These are phyloP conservation scores for Leccinum longicurvipes DNA, from an alignment of 768 basidiomycete genomes.

Conservation along the genomic window DNA sequence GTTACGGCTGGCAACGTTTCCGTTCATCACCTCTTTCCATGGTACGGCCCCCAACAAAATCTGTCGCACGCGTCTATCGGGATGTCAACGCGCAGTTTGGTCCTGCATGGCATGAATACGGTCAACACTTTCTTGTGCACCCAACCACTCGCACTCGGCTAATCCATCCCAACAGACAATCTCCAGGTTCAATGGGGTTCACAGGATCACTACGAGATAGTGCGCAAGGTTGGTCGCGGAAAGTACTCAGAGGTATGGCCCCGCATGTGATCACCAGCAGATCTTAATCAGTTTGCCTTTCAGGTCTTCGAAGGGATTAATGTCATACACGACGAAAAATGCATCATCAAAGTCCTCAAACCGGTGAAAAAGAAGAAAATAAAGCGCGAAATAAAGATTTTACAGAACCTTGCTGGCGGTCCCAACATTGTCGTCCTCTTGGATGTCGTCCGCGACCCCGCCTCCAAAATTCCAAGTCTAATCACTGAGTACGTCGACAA, in stretches of 20 bases:
- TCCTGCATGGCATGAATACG: slow-evolving; percentile 94
- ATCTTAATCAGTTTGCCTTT: slow-evolving; percentile 11
- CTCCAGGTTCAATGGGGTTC: slow-evolving; percentile 96
- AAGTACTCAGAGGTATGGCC: slow-evolving; percentile 86
- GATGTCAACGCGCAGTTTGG: slow-evolving; percentile 88
- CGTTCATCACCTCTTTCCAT: slow-evolving; percentile 37
- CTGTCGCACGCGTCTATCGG: slow-evolving; percentile 81
- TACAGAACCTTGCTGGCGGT: slow-evolving; percentile 94
- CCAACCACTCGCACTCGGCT: slow-evolving; percentile 5
- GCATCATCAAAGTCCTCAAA: slow-evolving; percentile 98
- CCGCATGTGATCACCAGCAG: slow-evolving; percentile 5
- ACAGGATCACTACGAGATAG: slow-evolving; percentile 97
- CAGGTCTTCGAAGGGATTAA: slow-evolving; percentile 94
- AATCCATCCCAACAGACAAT: slow-evolving; percentile 59
- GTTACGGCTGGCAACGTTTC: slow-evolving; percentile 9
- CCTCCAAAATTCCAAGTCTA: slow-evolving; percentile 94
- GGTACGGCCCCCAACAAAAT: slow-evolving; percentile 72
- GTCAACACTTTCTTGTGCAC: slow-evolving; percentile 39
- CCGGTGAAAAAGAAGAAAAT: slow-evolving; percentile 99
- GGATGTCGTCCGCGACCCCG: slow-evolving; percentile 93
- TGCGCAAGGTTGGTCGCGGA: slow-evolving; percentile 91
- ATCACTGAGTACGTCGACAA: slow-evolving; percentile 99
- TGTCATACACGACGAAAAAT: slow-evolving; percentile 87
- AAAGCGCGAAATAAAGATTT: slow-evolving; percentile 97
- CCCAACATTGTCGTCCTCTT: slow-evolving; percentile 91